Percentiles rank a stretch among this genome's conserved stretches.
These are phyloP conservation scores for Physocladia obscura DNA, from an alignment of 192 early-diverging fungal species.

Conservation along the genomic window DNA sequence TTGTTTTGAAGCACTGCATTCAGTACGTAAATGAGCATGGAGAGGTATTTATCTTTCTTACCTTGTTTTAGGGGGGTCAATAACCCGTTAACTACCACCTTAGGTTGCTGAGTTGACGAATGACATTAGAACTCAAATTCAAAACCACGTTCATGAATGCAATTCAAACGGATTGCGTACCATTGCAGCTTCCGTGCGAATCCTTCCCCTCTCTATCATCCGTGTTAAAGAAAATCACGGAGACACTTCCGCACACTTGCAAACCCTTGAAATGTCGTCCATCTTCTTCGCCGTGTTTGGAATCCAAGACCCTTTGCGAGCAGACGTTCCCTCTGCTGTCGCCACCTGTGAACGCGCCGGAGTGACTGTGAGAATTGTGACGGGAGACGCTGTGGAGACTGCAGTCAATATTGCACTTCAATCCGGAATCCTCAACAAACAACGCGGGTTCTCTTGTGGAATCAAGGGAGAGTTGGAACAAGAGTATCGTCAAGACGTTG, in stretches of 20 bases:
- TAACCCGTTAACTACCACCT: conserved; percentile 56
- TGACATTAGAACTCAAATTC: conserved; percentile 8
- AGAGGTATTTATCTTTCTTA: conserved; percentile 22
- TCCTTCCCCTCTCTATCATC: conserved; percentile 3
- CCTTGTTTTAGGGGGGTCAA: too few relatives aligned
- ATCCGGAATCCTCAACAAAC: conserved; percentile 46
- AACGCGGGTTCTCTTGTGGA: too few relatives aligned
- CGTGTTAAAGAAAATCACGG: conserved; percentile 3
- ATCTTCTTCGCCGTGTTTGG: conserved; percentile 70
- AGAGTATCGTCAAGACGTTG: conserved; percentile 41
- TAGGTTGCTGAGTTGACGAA: conserved; percentile 17
- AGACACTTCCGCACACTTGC: conserved; percentile 8
- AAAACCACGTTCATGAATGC: conserved; percentile 7
- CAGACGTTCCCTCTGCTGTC: conserved; percentile 78
- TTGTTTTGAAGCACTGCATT: conserved; percentile 27
- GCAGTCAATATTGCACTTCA: conserved; percentile 61
- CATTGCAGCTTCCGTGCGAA: conserved; percentile 6
- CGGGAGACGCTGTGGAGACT: conserved; percentile 66
- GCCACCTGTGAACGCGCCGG: conserved; percentile 75
- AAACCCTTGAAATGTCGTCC: conserved; percentile 9
- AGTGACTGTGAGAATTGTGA: conserved; percentile 87
- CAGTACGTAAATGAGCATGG: too few relatives aligned
- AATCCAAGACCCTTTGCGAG: conserved; percentile 85
- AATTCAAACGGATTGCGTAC: too few relatives aligned
- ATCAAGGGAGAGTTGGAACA: too few relatives aligned